Conservation (phyloP, 257 asterid species). For the Ehretia macrophylla region DNA sequence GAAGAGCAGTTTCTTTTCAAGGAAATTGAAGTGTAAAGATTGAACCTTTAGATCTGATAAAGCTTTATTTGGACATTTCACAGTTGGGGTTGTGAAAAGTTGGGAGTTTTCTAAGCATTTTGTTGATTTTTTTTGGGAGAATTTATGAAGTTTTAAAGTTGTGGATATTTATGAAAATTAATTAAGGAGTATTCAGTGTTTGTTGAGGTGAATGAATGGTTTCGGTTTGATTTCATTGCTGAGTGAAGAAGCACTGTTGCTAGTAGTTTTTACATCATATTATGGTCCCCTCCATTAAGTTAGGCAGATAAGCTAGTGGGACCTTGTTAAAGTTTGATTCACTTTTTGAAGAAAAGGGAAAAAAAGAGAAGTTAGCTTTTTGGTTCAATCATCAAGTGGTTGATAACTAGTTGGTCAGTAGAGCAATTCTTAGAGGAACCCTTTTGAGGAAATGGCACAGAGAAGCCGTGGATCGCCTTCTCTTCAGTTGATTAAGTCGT, state of each 20-base stretch:
- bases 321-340: conserved; percentile 51
- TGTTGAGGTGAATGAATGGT: conserved; percentile 28
- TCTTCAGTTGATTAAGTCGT: conserved; percentile 60
- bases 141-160: conserved; percentile 21
- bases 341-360: conserved; percentile 39
- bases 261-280: conserved; percentile 21
- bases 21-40: conserved; percentile 6
- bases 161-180: conserved; percentile 17
- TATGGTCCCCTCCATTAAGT: conserved; percentile 80
- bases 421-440: conserved; percentile 38
- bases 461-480: conserved; percentile 36
- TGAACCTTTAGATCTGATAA: conserved; percentile 8
- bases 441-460: conserved; percentile 45
- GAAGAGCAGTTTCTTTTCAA: not conserved
- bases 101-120: conserved; percentile 16
- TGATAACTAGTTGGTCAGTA: conserved; percentile 23
- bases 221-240: conserved; percentile 32
- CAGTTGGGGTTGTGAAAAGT: not conserved
- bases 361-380: conserved; percentile 46
- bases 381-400: conserved; percentile 55
- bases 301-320: conserved; percentile 74
- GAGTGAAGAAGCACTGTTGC: conserved; percentile 43
- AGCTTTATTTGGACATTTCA: conserved; percentile 1
- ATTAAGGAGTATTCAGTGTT: conserved; percentile 30
- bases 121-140: conserved; percentile 22